Conservation (phyloP, 768 basidiomycete genomes). For the Tephrocybe sp. region DNA sequence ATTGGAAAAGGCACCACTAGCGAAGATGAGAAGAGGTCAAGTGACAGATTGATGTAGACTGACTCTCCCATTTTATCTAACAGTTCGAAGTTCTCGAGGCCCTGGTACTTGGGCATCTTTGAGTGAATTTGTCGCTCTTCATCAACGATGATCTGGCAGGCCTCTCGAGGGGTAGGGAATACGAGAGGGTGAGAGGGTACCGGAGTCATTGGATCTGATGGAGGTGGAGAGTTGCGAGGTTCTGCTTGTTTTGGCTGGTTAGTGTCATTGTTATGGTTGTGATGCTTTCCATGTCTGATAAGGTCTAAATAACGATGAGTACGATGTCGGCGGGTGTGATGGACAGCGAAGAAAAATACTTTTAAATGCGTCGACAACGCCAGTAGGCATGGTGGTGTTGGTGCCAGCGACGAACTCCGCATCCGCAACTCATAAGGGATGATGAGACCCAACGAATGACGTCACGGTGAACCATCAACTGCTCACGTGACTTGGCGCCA, state of each 20-base stretch:
- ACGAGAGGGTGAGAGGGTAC: conserved; percentile 19
- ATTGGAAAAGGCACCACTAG: conserved; percentile 95
- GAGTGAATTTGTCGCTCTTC: conserved; percentile 73
- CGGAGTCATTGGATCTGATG: conserved; percentile 19
- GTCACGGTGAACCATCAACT: conserved; percentile 10
- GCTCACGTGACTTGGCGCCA: background rate
- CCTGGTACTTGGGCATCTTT: conserved; percentile 85
- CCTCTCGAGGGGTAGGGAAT: conserved; percentile 35
- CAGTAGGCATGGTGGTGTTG: conserved; percentile 50
- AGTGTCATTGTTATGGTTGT: conserved; percentile 40
- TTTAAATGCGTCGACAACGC: conserved; percentile 86
- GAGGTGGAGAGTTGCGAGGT: conserved; percentile 27
- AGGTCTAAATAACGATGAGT: conserved; percentile 51
- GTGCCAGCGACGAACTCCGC: conserved; percentile 8
- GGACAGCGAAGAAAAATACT: conserved; percentile 46
- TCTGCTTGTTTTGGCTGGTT: conserved; percentile 23
- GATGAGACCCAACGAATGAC: conserved; percentile 12
- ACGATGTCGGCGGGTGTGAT: conserved; percentile 9
- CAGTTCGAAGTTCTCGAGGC: conserved; percentile 77
- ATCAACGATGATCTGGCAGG: conserved; percentile 68
- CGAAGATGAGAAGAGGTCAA: conserved; percentile 19
- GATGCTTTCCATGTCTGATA: conserved; percentile 79
- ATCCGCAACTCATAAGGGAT: conserved; percentile 11
- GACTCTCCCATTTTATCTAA: conserved; percentile 93
- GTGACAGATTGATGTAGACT: conserved; percentile 34